Evolutionary conservation across 331 rosid genomes (phyloP), one percentile per base, ranked within the genome.

Genomic region (Rosa hybrid): DNA sequence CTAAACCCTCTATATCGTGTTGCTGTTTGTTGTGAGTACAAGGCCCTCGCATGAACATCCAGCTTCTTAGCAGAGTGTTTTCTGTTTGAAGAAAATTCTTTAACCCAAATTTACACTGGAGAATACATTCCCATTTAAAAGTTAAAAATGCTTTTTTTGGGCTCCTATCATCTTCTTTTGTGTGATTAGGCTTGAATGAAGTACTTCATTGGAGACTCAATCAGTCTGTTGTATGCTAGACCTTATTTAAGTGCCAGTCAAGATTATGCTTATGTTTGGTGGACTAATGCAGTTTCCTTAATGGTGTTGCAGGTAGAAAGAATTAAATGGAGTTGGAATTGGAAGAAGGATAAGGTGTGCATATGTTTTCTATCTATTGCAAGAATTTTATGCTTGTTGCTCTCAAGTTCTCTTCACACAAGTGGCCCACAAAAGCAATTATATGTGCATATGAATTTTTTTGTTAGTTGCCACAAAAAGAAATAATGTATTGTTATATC

Each of bases 291-390:
- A 7, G 71, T 14, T 62, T 46, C 60, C 1, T 38, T n/a, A n/a
- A 18, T 46, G 25, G 41, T 77, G 17, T 34, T 64, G 80, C 80
- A 77, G 73, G 60, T 18, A 41, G 25, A 30, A 30, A 64, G 3
- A 34, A 34, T 0, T 34, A 12, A 1, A 25, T 64, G 73, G 56
- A 17, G 17, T 27, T 8, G 12, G 38, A 11, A 21, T 21, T 63
- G n/a, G 79, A 76, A 76, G 71, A 76, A 76, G 72, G 30, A 48
- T 27, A 16, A 34, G 34, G 20, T 49, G 20, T 3, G 80, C 80
- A 48, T 39, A 77, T 64, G 13, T 46, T 46, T 48, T 34, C 34
- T 64, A 3, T 77, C 21, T 3, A 1, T 27, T 30, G 60, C 38
- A 46, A 4, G 30, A 68, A 44, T 23, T 12, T 16, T 23, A 4